These are phyloP conservation scores for Xenosphaeropsis pyriputrescens DNA, from an alignment of 2,329 filamentous ascomycete genomes.

Conservation along the genomic window DNA sequence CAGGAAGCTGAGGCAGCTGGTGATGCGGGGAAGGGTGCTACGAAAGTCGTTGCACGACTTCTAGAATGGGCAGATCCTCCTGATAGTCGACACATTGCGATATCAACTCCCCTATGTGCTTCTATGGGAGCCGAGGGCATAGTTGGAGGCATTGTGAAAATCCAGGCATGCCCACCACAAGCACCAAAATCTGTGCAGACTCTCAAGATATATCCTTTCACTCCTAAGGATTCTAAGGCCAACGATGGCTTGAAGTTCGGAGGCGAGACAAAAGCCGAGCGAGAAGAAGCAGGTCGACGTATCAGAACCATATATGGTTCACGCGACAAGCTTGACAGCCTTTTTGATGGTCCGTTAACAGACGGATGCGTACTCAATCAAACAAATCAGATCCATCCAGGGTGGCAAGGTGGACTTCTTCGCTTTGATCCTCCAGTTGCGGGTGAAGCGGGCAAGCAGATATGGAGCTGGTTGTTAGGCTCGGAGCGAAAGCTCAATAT, in stretches of 20 bases:
- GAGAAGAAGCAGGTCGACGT: constrained; percentile 59
- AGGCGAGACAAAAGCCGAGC: constrained; percentile 70
- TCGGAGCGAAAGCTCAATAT: constrained; percentile 60
- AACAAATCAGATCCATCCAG: constrained; percentile 34
- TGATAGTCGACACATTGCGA: constrained; percentile 61
- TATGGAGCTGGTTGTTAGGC: constrained; percentile 58
- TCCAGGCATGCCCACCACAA: constrained; percentile 59
- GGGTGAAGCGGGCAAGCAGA: constrained; percentile 29
- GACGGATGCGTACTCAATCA: constrained; percentile 69
- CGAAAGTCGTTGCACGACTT: constrained; percentile 63
- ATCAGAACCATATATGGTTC: constrained; percentile 59
- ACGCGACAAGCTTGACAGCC: constrained; percentile 34
- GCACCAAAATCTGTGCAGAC: constrained; percentile 30
- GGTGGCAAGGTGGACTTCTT: constrained; percentile 75
- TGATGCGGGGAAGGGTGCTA: constrained; percentile 39
- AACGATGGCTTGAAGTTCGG: constrained; percentile 68
- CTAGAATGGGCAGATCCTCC: constrained; percentile 76
- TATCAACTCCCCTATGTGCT: constrained; percentile 65
- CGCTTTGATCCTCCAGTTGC: constrained; percentile 52
- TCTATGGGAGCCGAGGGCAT: constrained; percentile 57
- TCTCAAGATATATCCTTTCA: constrained; percentile 73
- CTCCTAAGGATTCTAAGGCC: constrained; percentile 34
- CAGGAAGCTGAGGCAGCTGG: constrained; percentile 49
- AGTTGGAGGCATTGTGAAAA: constrained; percentile 73
- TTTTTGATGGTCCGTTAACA: constrained; percentile 75